Conservation (phyloP, 2,329 filamentous ascomycete genomes). For the Beauveria varroae region DNA sequence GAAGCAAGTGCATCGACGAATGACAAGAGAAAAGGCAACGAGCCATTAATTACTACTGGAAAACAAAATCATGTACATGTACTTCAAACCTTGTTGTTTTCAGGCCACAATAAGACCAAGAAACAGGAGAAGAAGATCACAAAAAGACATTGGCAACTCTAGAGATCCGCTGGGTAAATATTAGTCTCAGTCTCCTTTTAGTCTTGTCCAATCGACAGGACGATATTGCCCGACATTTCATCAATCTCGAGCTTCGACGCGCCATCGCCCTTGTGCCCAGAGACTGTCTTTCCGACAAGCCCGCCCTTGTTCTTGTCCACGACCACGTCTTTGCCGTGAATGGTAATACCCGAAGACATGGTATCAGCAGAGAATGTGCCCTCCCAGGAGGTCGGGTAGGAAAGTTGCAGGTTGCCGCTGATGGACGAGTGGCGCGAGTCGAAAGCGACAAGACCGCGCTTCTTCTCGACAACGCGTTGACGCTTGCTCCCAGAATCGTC, state of each 20-base stretch:
- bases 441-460: slow-evolving; percentile 27
- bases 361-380: slow-evolving; percentile 34
- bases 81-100: too few relatives aligned
- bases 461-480: neutral
- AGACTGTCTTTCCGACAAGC: slow-evolving; percentile 27
- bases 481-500: neutral
- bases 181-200: neutral
- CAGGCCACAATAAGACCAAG: too few relatives aligned
- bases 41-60: too few relatives aligned
- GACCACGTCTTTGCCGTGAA: slow-evolving; percentile 36
- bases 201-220: slow-evolving; percentile 1
- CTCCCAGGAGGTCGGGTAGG: slow-evolving; percentile 43
- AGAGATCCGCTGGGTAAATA: neutral
- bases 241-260: slow-evolving; percentile 4
- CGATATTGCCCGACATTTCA: slow-evolving; percentile 9
- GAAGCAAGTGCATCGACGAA: too few relatives aligned
- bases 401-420: slow-evolving; percentile 34
- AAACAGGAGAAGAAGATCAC: neutral
- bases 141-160: too few relatives aligned
- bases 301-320: slow-evolving; percentile 17
- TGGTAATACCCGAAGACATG: slow-evolving; percentile 31
- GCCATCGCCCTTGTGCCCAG: slow-evolving; percentile 10
- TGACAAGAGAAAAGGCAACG: too few relatives aligned
- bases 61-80: too few relatives aligned
- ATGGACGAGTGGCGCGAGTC: slow-evolving; percentile 35